phyloP scores from a whole-genome alignment of 441 rosid species.

The Corymbia calophylla region DNA sequence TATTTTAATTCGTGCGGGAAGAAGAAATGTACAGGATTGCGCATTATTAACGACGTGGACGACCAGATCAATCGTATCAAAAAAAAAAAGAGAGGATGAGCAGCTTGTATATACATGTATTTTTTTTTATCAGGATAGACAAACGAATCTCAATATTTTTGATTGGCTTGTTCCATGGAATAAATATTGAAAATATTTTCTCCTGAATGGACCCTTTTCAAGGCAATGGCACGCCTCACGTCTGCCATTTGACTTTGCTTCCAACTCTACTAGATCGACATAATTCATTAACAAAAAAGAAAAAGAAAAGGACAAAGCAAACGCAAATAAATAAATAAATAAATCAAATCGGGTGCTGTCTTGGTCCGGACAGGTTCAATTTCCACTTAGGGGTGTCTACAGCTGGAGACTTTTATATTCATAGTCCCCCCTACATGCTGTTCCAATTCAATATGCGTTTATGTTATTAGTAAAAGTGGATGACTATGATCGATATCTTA shows the following conservation, averaged over 20 bases:
- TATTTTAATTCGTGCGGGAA: background rate
- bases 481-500: background rate
- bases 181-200: background rate
- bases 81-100: accelerated
- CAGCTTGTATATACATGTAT: background rate
- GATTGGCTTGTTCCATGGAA: background rate
- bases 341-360: background rate
- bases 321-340: background rate
- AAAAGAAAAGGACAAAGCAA: background rate
- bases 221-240: background rate
- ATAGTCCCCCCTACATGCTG: background rate
- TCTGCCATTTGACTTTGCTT: background rate
- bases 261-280: background rate
- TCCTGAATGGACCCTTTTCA: background rate
- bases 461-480: background rate
- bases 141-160: background rate
- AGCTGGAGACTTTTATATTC: background rate
- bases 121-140: background rate
- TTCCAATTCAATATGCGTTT: background rate
- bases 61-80: background rate
- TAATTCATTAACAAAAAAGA: background rate
- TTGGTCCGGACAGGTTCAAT: background rate
- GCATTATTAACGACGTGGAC: accelerated
- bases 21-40: accelerated
- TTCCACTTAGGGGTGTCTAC: background rate